Base-by-base conservation (phyloP, 305 asterid genomes). In the Vinca major region DNA sequence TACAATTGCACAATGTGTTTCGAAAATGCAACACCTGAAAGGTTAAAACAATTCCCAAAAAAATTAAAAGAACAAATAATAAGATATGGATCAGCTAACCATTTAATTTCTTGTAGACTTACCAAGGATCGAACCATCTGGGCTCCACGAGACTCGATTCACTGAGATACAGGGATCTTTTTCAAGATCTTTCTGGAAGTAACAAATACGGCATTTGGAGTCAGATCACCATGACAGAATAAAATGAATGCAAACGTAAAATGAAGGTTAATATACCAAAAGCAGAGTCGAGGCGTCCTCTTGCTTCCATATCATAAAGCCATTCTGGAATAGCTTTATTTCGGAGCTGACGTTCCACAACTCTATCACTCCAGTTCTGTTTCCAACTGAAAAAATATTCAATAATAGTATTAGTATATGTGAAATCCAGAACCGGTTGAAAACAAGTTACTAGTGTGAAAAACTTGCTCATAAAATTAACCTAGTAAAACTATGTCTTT, bases 401-500 rank as follows among this genome's bases (percentile, higher is more conserved):
- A 76, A 69, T 39, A 49, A 39, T 33, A 65, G 58, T 62, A 56
- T 39, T 33, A 65, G 58, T 62, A 56, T 52, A n/a, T 47, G 37
- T 52, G 36, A 77, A 66, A 53, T 66, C 52, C 43, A 40, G 64
- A 48, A 63, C 41, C 58, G 60, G 44, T 65, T 43, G 39, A 45
- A 47, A 63, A 40, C 54, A 70, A 71, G 68, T 40, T 43, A 6
- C 26, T 14, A 0, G 6, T 57, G 33, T 33, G 53, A 58, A 21
- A 11, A 53, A 17, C 44, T 44, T 57, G 55, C 21, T 49, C 21
- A 48, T 37, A 41, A 68, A 51, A 41, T 10, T 71, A 77, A 89
- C 96, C 96, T 86, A 88, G 73, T 33, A 89, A 79, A 75, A 86
- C 70, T 64, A 84, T 82, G 70, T 86, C 88, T 45, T 80, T 79